Conservation (phyloP, 2,329 filamentous ascomycete genomes). For the Westerdykella sp. region DNA sequence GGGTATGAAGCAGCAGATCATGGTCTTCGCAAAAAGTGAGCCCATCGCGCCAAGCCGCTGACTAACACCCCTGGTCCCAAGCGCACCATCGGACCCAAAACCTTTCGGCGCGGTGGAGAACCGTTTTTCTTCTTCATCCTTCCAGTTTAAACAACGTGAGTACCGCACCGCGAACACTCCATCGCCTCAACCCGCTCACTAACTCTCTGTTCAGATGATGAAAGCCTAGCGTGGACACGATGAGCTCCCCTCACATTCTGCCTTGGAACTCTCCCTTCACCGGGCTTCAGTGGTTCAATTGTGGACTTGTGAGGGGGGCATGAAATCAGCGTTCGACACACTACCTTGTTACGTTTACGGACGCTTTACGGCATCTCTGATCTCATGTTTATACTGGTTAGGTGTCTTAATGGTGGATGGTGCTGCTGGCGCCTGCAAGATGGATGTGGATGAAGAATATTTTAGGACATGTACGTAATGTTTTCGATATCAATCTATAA, state of each 20-base stretch:
- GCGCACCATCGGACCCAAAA: slow-evolving; percentile 25
- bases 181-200: slow-evolving; percentile 19
- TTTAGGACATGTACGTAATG: no score
- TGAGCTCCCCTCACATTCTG: slow-evolving; percentile 68
- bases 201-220: slow-evolving; percentile 70
- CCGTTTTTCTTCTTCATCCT: slow-evolving; percentile 65
- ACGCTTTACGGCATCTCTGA: slow-evolving; percentile 99
- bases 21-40: slow-evolving; percentile 2
- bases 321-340: slow-evolving; percentile 99
- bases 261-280: slow-evolving; percentile 76
- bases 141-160: slow-evolving; percentile 98
- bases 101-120: slow-evolving; percentile 16
- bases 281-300: slow-evolving; percentile 83
- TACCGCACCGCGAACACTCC: slow-evolving; percentile 20
- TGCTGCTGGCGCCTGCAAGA: neutral
- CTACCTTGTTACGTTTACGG: slow-evolving; percentile 92
- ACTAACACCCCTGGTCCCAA: slow-evolving; percentile 35
- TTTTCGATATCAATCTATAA: no score
- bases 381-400: slow-evolving; percentile 48
- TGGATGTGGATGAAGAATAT: neutral
- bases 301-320: slow-evolving; percentile 58
- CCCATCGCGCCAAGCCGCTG: slow-evolving; percentile 22
- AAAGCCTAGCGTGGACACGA: slow-evolving; percentile 95
- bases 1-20: no score
- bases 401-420: slow-evolving; percentile 24